Evolutionary conservation across 371 early-diverging fungal genomes (phyloP), one percentile per base, ranked within the genome.

Genomic region (Mycotypha africana): DNA sequence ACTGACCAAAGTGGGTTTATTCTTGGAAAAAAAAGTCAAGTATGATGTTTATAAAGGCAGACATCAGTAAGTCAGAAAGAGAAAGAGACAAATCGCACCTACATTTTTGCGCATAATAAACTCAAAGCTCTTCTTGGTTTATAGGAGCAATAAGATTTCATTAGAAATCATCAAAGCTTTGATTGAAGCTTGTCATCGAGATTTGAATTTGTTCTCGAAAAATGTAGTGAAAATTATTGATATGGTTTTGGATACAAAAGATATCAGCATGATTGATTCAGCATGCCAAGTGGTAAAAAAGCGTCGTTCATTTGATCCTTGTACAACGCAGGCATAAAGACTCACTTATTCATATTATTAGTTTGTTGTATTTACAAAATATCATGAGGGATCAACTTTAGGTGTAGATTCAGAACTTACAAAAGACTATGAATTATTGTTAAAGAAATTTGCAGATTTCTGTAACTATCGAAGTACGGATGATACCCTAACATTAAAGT

Each of bases 1-100:
- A 63, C 76, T 95, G 20, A 79, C 89, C 45, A 96, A 96, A 55
- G 93, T 95, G 33, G 94, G 93, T 45, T 69, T 62, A 14, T 92
- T 84, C 60, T 61, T 96, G 42, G 91, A 91, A 51, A 83, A 82
- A 53, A 78, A 88, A 47, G 78, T 87, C 3, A 67, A 76, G 36
- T 62, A 78, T 35, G 89, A 90, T 57, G 60, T 78, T n/a, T 67
- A 76, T 42, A 85, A 82, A 58, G 72, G 62, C 28, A 62, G 77
- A 53, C 74, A 76, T 44, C 62, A 76, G 75, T 85, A 49, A 46
- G 16, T 39, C 11, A n/a, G n/a, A n/a, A n/a, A n/a, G n/a, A n/a
- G n/a, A n/a, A n/a, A n/a, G n/a, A n/a, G n/a, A n/a, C n/a, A n/a
- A n/a, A n/a, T n/a, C n/a, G n/a, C n/a, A n/a, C n/a, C n/a, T n/a